Evolutionary conservation across 345 rosid species (phyloP).

Genomic region (Physaria fendleri): DNA sequence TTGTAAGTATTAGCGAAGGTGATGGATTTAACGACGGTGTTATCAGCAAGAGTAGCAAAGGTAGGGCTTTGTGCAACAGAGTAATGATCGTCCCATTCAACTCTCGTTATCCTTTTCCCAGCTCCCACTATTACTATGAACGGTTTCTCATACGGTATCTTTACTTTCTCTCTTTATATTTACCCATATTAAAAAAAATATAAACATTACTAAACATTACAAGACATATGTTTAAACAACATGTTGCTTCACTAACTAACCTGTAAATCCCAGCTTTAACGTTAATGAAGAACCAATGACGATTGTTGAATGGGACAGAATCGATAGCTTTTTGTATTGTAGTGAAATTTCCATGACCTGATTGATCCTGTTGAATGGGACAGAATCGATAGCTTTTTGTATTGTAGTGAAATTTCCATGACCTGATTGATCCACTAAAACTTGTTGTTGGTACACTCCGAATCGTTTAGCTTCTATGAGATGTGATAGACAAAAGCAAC

Average conservation of each 20-base stretch:
- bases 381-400: slow-evolving; percentile 53
- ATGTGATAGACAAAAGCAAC: slow-evolving; percentile 6
- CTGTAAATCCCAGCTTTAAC: slow-evolving; percentile 46
- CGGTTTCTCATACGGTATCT: slow-evolving; percentile 59
- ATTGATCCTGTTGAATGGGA: slow-evolving; percentile 53
- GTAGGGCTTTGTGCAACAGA: slow-evolving; percentile 48
- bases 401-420: slow-evolving; percentile 45
- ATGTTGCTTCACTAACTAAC: slow-evolving; percentile 25
- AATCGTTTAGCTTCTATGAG: not conserved
- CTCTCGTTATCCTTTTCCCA: slow-evolving; percentile 41
- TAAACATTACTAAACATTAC: not conserved
- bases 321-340: slow-evolving; percentile 57
- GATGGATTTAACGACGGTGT: slow-evolving; percentile 47
- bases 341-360: slow-evolving; percentile 46
- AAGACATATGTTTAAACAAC: not conserved
- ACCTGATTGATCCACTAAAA: slow-evolving; percentile 44
- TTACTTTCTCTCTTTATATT: slow-evolving; percentile 58
- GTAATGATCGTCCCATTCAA: slow-evolving; percentile 62
- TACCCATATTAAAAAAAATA: not conserved
- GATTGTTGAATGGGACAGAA: slow-evolving; percentile 45
- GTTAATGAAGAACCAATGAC: slow-evolving; percentile 45
- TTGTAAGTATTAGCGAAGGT: slow-evolving; percentile 51
- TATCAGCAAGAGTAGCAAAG: slow-evolving; percentile 54
- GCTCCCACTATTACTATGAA: slow-evolving; percentile 52
- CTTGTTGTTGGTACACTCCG: slow-evolving; percentile 3